Evolutionary conservation across 2,329 filamentous ascomycete genomes (phyloP).

Genomic region (Claviceps maximensis): DNA sequence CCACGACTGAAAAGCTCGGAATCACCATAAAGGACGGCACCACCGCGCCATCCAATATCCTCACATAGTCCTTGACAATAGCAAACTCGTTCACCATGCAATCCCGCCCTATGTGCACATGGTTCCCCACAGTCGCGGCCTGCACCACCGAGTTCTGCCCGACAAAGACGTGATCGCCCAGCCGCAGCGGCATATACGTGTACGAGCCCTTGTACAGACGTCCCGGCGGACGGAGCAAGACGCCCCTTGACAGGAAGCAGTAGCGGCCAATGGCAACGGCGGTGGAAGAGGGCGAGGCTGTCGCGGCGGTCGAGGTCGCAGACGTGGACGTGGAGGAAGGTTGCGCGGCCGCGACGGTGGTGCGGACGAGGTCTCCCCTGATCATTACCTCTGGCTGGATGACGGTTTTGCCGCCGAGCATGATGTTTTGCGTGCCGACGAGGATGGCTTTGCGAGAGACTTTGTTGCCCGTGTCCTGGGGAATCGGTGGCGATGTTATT

Average conservation of each 20-base stretch:
- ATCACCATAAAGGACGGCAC: slow-evolving; percentile 84
- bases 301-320: slow-evolving; percentile 27
- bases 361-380: slow-evolving; percentile 69
- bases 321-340: slow-evolving; percentile 20
- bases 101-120: slow-evolving; percentile 71
- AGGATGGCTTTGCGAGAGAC: slow-evolving; percentile 85
- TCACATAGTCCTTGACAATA: slow-evolving; percentile 87
- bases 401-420: slow-evolving; percentile 88
- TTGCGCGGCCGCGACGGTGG: slow-evolving; percentile 15
- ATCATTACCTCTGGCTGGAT: slow-evolving; percentile 94
- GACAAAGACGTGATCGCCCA: slow-evolving; percentile 90
- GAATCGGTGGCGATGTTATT: background rate
- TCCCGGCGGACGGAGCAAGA: slow-evolving; percentile 69
- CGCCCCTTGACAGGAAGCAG: slow-evolving; percentile 71
- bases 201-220: slow-evolving; percentile 67
- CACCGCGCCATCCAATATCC: slow-evolving; percentile 71
- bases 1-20: slow-evolving; percentile 85
- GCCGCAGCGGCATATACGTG: slow-evolving; percentile 77
- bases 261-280: slow-evolving; percentile 85
- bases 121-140: slow-evolving; percentile 68
- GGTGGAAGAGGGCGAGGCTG: slow-evolving; percentile 36
- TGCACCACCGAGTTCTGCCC: slow-evolving; percentile 64
- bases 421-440: slow-evolving; percentile 94
- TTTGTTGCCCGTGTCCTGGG: slow-evolving; percentile 92
- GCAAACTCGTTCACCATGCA: slow-evolving; percentile 74